A percentile compares a stretch with the other conserved stretches of the same genome.
Conservation (phyloP, 2,329 filamentous ascomycete genomes). For the Mariannaea elegans region DNA sequence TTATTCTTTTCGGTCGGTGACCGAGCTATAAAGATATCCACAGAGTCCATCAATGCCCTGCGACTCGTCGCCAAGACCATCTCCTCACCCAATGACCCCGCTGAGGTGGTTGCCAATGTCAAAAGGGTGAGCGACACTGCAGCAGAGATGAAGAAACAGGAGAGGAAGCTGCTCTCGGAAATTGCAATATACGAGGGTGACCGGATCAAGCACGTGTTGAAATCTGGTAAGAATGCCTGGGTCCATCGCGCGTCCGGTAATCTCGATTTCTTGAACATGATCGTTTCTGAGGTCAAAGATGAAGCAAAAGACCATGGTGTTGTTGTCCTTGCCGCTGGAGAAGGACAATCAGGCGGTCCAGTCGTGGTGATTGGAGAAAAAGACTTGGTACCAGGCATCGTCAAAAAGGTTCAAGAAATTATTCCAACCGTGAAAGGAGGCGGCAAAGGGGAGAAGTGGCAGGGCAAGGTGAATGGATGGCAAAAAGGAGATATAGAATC, state of each 20-base stretch:
- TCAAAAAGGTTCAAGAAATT: conserved; percentile 25
- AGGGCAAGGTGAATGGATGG: conserved; percentile 44
- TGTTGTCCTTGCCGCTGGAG: conserved; percentile 38
- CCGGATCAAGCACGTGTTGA: conserved; percentile 25
- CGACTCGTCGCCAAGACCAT: conserved; percentile 35
- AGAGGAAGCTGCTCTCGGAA: conserved; percentile 41
- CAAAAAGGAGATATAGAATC: conserved; percentile 32
- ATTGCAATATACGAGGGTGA: conserved; percentile 42
- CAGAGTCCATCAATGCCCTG: conserved; percentile 34
- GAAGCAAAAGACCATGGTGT: conserved; percentile 23
- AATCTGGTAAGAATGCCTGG: conserved; percentile 30
- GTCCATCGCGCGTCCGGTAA: conserved; percentile 38
- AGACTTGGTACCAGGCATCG: conserved; percentile 27
- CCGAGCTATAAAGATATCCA: conserved; percentile 37
- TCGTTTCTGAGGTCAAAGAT: conserved; percentile 38
- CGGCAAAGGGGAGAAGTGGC: conserved; percentile 43
- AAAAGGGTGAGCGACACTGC: conserved; percentile 24
- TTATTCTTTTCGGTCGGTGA: conserved; percentile 43
- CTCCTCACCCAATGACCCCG: conserved; percentile 34
- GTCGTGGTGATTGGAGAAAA: conserved; percentile 40
- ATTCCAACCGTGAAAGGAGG: conserved; percentile 38
- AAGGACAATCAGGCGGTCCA: conserved; percentile 34
- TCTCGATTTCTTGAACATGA: conserved; percentile 43
- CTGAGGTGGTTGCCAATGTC: conserved; percentile 32
- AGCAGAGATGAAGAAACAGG: conserved; percentile 33